Conservation (phyloP, 176 grass and related monocot genomes). For the Aegilops tauschii region DNA sequence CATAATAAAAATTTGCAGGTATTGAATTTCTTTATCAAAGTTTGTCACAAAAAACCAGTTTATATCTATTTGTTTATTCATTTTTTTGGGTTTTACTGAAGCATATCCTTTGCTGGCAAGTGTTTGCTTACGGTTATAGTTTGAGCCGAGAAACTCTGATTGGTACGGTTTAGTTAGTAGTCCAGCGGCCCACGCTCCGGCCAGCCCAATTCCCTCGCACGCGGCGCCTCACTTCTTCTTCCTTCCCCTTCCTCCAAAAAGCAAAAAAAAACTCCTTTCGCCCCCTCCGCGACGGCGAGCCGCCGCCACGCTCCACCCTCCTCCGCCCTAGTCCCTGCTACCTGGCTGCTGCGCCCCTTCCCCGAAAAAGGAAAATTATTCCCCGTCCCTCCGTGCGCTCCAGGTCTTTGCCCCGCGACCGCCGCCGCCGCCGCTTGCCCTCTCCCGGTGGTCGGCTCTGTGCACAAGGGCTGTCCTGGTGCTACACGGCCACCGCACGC, state of each 20-base stretch:
- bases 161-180: too few relatives aligned
- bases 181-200: too few relatives aligned
- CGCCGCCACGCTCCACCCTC: background rate
- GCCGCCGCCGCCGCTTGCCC: background rate
- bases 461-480: background rate
- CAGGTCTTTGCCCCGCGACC: background rate
- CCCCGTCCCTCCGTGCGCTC: background rate
- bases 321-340: background rate
- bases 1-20: too few relatives aligned
- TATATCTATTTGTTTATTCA: too few relatives aligned
- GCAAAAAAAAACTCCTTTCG: background rate
- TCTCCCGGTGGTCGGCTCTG: background rate
- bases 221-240: too few relatives aligned
- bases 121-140: too few relatives aligned
- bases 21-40: too few relatives aligned
- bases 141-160: too few relatives aligned
- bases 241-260: background rate
- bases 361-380: background rate
- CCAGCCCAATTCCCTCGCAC: too few relatives aligned
- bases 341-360: background rate
- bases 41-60: too few relatives aligned
- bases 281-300: background rate
- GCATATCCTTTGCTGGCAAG: too few relatives aligned
- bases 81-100: too few relatives aligned
- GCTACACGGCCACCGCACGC: background rate